phyloP scores from a whole-genome alignment of 2,329 filamentous ascomycete species.

The Clathrospora elynae region DNA sequence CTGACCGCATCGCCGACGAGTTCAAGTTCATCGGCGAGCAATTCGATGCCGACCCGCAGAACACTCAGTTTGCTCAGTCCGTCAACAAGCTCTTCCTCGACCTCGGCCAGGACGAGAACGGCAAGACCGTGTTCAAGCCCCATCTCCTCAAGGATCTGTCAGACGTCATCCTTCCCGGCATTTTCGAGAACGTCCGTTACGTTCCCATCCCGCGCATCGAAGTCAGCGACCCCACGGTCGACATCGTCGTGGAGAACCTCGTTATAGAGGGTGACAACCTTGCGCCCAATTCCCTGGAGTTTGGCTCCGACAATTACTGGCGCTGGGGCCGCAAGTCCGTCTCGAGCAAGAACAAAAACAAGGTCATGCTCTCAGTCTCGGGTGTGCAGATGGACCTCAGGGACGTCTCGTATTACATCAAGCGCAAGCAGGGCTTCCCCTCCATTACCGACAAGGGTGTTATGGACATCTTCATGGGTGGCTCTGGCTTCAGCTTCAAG shows the following conservation, averaged over 20 bases:
- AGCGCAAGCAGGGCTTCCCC: constrained; percentile 93
- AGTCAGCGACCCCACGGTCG: constrained; percentile 80
- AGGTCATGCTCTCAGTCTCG: constrained; percentile 81
- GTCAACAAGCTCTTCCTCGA: constrained; percentile 86
- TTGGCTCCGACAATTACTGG: constrained; percentile 92
- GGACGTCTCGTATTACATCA: constrained; percentile 86
- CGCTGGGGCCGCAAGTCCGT: constrained; percentile 91
- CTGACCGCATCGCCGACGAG: constrained; percentile 85
- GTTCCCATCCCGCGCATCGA: constrained; percentile 94
- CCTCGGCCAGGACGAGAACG: constrained; percentile 83
- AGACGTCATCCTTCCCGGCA: constrained; percentile 80
- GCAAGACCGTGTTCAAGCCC: constrained; percentile 88
- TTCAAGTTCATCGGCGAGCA: constrained; percentile 87
- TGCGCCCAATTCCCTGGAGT: constrained; percentile 87
- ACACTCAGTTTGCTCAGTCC: constrained; percentile 76
- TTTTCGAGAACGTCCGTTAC: constrained; percentile 86
- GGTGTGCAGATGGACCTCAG: constrained; percentile 89
- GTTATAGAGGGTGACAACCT: constrained; percentile 97
- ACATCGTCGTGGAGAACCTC: constrained; percentile 91
- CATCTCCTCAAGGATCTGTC: constrained; percentile 88
- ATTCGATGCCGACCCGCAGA: constrained; percentile 86
- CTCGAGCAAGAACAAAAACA: constrained; percentile 79
- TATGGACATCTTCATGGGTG: constrained; percentile 84
- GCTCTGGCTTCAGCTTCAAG: constrained; percentile 88
- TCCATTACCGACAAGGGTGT: constrained; percentile 85